Evolutionary conservation across 208 protist species (phyloP).

Genomic region (Trypanosoma scelopori): DNA sequence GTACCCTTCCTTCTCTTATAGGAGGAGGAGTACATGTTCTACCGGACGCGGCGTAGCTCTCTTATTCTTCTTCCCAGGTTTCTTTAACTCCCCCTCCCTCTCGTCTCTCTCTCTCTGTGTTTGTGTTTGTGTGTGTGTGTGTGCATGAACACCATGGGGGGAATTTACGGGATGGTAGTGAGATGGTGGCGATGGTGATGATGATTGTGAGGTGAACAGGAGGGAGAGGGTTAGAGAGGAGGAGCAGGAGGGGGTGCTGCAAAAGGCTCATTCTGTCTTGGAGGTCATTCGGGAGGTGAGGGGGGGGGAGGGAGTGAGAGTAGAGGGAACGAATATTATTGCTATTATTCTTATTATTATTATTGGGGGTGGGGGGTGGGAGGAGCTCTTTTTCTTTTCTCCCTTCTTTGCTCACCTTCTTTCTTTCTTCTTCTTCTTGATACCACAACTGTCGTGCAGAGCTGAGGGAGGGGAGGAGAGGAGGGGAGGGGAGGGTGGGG

Average conservation of each 20-base stretch:
- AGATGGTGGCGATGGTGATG: no score
- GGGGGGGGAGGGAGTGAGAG: neutral
- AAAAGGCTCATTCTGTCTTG: neutral
- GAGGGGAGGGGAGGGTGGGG: no score
- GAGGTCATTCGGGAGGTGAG: neutral
- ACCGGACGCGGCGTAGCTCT: no score
- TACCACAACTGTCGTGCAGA: neutral
- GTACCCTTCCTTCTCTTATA: neutral
- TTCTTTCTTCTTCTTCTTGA: constrained; percentile 21
- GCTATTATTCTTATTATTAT: no score
- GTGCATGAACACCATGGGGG: neutral
- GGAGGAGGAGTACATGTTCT: neutral
- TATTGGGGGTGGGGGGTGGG: no score
- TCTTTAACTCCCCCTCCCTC: neutral
- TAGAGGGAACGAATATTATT: no score
- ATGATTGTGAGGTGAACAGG: neutral
- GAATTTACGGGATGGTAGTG: no score
- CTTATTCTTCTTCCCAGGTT: no score
- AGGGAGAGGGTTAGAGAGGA: neutral
- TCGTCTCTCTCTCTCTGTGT: neutral
- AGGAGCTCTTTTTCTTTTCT: constrained; percentile 7
- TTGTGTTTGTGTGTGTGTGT: neutral
- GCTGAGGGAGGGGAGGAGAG: no score
- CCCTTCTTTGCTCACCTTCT: constrained; percentile 21
- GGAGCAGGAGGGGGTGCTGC: no score